Evolutionary conservation across 169 alveolate species (phyloP).

Genomic region (Plasmodium sp.): DNA sequence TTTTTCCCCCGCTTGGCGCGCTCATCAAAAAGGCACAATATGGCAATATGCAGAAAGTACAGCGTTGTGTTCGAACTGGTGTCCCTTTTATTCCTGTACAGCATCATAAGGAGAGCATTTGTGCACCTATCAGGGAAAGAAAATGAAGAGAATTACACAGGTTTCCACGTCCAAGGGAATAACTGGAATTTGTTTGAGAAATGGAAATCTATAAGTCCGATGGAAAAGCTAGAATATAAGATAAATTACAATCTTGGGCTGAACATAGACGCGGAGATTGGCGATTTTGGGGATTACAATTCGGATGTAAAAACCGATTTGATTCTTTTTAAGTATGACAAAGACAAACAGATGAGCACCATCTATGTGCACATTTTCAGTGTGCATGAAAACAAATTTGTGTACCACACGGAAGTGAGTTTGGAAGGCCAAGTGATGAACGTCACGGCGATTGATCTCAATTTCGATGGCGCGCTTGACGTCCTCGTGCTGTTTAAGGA

Average conservation of each 20-base stretch:
- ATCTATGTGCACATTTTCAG: slow-evolving; percentile 42
- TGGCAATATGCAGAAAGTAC: slow-evolving; percentile 2
- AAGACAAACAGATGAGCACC: slow-evolving; percentile 21
- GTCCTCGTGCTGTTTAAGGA: slow-evolving; percentile 76
- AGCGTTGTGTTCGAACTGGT: background rate
- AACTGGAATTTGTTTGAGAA: slow-evolving; percentile 59
- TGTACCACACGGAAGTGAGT: slow-evolving; percentile 30
- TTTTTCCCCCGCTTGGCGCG: background rate
- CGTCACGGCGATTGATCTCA: slow-evolving; percentile 77
- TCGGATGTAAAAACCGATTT: slow-evolving; percentile 75
- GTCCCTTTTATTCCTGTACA: background rate
- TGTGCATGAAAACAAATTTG: slow-evolving; percentile 20
- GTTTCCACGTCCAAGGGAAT: slow-evolving; percentile 21
- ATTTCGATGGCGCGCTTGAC: slow-evolving; percentile 79
- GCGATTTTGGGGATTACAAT: slow-evolving; percentile 72
- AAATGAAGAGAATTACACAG: background rate
- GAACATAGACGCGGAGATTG: slow-evolving; percentile 68
- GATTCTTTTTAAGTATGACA: slow-evolving; percentile 55
- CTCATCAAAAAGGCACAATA: background rate
- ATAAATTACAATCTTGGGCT: slow-evolving; percentile 51
- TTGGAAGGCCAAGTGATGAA: slow-evolving; percentile 77
- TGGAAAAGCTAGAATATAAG: slow-evolving; percentile 60
- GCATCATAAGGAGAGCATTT: background rate
- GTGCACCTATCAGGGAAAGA: background rate
- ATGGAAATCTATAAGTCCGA: slow-evolving; percentile 60